A percentile compares a stretch with the other conserved stretches of the same genome.
Evolutionary conservation across 345 rosid genomes (phyloP).

Genomic region (Erodium maritimum): DNA sequence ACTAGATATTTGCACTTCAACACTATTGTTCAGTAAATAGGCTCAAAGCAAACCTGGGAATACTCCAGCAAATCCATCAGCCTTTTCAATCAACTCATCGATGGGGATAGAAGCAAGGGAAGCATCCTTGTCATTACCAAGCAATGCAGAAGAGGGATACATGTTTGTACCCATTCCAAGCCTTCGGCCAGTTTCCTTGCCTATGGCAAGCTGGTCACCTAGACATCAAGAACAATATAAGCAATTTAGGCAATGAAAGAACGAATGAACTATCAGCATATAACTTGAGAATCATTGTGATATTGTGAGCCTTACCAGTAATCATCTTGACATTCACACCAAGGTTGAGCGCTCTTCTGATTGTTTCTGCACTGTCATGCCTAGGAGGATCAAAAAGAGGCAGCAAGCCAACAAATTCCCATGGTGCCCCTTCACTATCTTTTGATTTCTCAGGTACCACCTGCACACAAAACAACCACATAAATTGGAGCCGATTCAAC

Average conservation of each 20-base stretch:
- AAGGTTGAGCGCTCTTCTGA: slow-evolving; percentile 27
- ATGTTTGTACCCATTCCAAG: slow-evolving; percentile 32
- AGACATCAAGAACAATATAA: background rate
- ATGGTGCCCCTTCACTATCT: slow-evolving; percentile 29
- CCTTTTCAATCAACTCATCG: slow-evolving; percentile 27
- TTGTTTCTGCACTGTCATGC: slow-evolving; percentile 30
- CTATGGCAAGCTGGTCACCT: slow-evolving; percentile 26
- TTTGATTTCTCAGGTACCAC: slow-evolving; percentile 30
- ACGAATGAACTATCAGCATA: background rate
- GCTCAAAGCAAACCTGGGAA: slow-evolving; percentile 13
- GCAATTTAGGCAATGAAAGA: background rate
- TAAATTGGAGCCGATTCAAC: background rate
- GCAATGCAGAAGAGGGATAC: slow-evolving; percentile 30
- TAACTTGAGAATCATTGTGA: too few relatives aligned
- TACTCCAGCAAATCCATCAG: slow-evolving; percentile 32
- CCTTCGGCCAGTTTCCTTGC: slow-evolving; percentile 29
- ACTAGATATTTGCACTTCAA: background rate
- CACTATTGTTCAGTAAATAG: background rate
- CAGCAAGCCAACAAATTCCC: slow-evolving; percentile 40
- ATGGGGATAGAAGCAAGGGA: slow-evolving; percentile 16
- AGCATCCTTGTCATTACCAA: slow-evolving; percentile 20
- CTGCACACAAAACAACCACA: background rate
- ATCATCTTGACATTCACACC: slow-evolving; percentile 38
- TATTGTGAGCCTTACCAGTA: slow-evolving; percentile 9
- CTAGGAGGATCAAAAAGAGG: slow-evolving; percentile 41